Evolutionary conservation across 1,139 yeast species (phyloP), one percentile per base, ranked within the genome.

Genomic region (Debaryomycetaceae sp.): DNA sequence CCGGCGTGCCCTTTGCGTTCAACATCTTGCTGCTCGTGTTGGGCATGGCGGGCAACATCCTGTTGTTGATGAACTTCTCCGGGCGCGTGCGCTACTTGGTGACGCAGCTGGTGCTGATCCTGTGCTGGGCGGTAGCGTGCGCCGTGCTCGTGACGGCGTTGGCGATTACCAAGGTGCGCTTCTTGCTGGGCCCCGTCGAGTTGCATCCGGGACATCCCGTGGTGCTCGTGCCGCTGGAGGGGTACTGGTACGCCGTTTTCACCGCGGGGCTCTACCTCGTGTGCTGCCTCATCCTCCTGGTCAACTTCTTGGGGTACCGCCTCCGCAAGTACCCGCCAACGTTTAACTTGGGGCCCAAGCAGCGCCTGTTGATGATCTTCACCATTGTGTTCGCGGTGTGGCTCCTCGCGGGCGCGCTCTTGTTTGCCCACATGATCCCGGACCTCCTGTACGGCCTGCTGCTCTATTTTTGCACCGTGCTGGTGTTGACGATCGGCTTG

Each of bases 201-300:
- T 39, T 5, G 21, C 45, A 45, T 24, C 37, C 37, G 26, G 45
- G 43, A 12, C 32, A 32, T 3, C 26, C 38, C 27, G 33, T 47
- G 3, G 20, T 34, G 9, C 57, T 51, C 36, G 18, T 18, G 1
- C 51, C 64, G 3, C 67, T 85, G 0, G 80, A 75, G 42, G 95
- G 93, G 1, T 86, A 72, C 46, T 86, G 88, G 85, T 81, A 69
- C 51, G 94, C 86, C 0, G 71, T 73, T 1, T 60, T 80, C 39
- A 82, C 94, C 0, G 66, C 76, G 3, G 59, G 65, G 2, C 53
- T 83, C 19, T 85, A 86, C 51, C 68, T 74, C 36, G 27, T 56
- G 3, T 80, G 88, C 41, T 67, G 78, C 4, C 17, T 64, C 1
- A 50, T 79, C 15, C 59, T 84, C 30, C 39, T 67, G 2, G 38